phyloP scores from a whole-genome alignment of 805 yeast genomes.

The Zygotorulaspora sp. region DNA sequence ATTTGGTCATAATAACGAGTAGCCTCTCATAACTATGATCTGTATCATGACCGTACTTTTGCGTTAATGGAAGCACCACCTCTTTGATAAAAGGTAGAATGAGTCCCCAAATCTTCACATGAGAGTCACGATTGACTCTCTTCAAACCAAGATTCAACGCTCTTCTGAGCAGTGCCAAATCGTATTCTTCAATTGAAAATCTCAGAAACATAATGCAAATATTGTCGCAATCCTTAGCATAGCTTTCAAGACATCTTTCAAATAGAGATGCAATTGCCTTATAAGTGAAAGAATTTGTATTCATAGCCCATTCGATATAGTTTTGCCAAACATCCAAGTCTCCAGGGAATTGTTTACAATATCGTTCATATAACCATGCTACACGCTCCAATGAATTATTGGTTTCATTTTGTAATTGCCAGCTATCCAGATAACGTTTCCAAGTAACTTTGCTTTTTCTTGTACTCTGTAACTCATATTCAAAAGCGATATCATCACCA shows the following conservation, averaged over 20 bases:
- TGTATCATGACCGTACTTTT: slow-evolving; percentile 8
- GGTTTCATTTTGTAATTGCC: slow-evolving; percentile 20
- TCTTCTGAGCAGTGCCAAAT: slow-evolving; percentile 30
- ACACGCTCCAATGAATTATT: slow-evolving; percentile 16
- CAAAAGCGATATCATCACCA: slow-evolving; percentile 42
- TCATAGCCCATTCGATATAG: slow-evolving; percentile 39
- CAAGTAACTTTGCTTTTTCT: slow-evolving; percentile 39
- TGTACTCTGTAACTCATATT: slow-evolving; percentile 40
- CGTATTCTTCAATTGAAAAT: slow-evolving; percentile 41
- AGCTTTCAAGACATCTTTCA: slow-evolving; percentile 35
- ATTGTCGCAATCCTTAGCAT: slow-evolving; percentile 34
- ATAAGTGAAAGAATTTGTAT: slow-evolving; percentile 4
- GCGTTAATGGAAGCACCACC: slow-evolving; percentile 17
- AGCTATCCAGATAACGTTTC: slow-evolving; percentile 42
- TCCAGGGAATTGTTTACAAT: slow-evolving; percentile 26
- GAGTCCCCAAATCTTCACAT: slow-evolving; percentile 26
- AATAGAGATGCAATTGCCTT: slow-evolving; percentile 3
- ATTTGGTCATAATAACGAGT: slow-evolving; percentile 8
- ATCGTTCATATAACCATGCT: slow-evolving; percentile 37
- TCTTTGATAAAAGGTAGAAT: slow-evolving; percentile 21
- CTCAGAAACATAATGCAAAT: slow-evolving; percentile 53
- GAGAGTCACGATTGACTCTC: slow-evolving; percentile 15
- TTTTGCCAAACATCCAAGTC: slow-evolving; percentile 24
- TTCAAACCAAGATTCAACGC: slow-evolving; percentile 27
- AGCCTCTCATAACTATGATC: slow-evolving; percentile 16